A percentile compares a stretch with the other conserved stretches of the same genome.
phyloP scores from a whole-genome alignment of 495 filamentous ascomycete species.

The Coniosporium apollinis region DNA sequence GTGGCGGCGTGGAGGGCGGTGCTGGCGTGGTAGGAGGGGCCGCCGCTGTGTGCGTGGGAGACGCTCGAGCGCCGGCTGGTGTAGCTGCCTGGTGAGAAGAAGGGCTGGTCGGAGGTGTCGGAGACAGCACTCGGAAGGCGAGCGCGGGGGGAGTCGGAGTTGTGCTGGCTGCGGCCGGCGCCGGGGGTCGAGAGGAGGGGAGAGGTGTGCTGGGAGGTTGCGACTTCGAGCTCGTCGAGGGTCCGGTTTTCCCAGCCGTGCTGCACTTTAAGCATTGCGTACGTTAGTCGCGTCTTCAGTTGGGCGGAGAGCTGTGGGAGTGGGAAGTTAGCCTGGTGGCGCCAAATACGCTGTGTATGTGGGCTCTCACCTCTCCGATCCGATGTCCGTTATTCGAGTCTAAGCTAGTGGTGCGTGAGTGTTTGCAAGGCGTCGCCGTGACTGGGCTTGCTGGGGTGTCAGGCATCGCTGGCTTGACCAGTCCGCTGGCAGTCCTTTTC shows the following conservation, averaged over 20 bases:
- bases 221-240: conserved; percentile 51
- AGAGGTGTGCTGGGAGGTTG: conserved; percentile 43
- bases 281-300: conserved; percentile 63
- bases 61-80: no score
- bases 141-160: no score
- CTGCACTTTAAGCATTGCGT: conserved; percentile 81
- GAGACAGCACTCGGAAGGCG: conserved; percentile 14
- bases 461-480: conserved; percentile 11
- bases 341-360: not conserved
- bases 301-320: conserved; percentile 53
- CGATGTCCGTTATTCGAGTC: conserved; percentile 9
- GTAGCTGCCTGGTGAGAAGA: no score
- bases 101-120: conserved; percentile 11
- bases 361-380: conserved; percentile 4
- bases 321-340: conserved; percentile 7
- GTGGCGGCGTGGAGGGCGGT: no score
- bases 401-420: conserved; percentile 2
- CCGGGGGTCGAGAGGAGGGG: conserved; percentile 25
- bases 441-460: conserved; percentile 6
- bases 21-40: no score
- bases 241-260: conserved; percentile 62
- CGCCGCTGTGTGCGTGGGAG: no score
- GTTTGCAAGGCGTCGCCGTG: not conserved
- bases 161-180: no score
- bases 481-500: conserved; percentile 16